These are phyloP conservation scores for Phytophthora litchii DNA, from an alignment of 352 stramenopile species.

Conservation along the genomic window DNA sequence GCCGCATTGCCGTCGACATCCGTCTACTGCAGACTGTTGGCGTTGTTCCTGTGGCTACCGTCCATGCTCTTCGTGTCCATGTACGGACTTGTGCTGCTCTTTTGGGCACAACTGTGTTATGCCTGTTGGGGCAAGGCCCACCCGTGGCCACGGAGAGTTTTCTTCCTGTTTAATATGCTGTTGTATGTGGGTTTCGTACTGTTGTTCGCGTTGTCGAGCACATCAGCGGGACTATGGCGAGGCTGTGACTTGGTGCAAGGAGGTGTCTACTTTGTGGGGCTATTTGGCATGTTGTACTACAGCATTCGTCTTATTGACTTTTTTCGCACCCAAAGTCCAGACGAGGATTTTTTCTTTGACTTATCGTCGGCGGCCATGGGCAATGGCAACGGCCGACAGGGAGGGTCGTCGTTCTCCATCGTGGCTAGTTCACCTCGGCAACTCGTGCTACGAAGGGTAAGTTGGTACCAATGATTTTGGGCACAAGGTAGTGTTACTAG, in stretches of 20 bases:
- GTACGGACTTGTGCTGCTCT: conserved; percentile 85
- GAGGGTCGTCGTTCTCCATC: conserved; percentile 26
- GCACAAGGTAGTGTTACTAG: conserved; percentile 7
- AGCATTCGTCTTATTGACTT: conserved; percentile 80
- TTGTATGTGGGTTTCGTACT: conserved; percentile 66
- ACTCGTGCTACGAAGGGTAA: conserved; percentile 68
- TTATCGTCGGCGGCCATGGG: conserved; percentile 46
- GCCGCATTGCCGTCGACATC: conserved; percentile 48
- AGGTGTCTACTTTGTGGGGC: conserved; percentile 61
- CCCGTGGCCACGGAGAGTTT: conserved; percentile 73
- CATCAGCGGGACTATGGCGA: conserved; percentile 63
- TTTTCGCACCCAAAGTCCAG: conserved; percentile 71
- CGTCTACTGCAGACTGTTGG: conserved; percentile 53
- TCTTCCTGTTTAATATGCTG: conserved; percentile 79
- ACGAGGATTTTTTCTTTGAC: conserved; percentile 88
- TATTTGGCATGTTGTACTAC: conserved; percentile 83
- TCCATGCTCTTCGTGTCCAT: conserved; percentile 87
- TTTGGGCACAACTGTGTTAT: conserved; percentile 87
- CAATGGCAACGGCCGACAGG: conserved; percentile 26
- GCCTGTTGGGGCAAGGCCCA: conserved; percentile 78
- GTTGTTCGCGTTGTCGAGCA: conserved; percentile 50
- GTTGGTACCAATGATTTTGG: conserved; percentile 10
- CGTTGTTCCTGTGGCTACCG: conserved; percentile 76
- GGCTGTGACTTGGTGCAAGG: conserved; percentile 74
- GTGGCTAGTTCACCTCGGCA: conserved; percentile 53